Evolutionary conservation across 495 filamentous ascomycete species (phyloP), one percentile per base, ranked within the genome.

Genomic region (Schizothecium vesticola): DNA sequence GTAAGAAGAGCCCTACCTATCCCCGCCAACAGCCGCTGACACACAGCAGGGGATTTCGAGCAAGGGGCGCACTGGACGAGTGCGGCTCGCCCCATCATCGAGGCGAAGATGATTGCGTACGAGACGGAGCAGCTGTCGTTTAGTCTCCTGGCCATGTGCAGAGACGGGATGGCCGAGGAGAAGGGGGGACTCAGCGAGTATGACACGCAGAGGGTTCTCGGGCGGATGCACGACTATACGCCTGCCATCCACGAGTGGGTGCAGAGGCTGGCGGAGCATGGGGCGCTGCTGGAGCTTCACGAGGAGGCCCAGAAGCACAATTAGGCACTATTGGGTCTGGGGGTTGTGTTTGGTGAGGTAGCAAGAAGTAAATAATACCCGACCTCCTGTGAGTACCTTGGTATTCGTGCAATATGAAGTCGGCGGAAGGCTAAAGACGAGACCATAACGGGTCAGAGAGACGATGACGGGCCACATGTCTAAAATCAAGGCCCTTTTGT

Each of bases 131-230:
- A 73, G 10, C 65, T 79, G 0, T 76, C 76, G 0, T 86, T 82
- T 71, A 85, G 75, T 69, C 79, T 86, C 28, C 73, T 85, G 3
- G 80, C 83, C 2, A 67, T 86, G 9, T 82, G 82, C 73, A 71
- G 78, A 11, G 80, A 82, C 16, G 78, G 79, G 0, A 67, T 80
- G 10, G 36, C 67, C 51, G 33, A 66, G 19, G 73, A 80, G 23
- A 74, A 75, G 62, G 59, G 68, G 8, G 60, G 67, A 3, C 66
- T 79, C 21, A 69, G 76, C 13, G 68, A 70, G 1, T 67, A 71
- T 56, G 75, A 79, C 33, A 56, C 67, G 8, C 63, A 43, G 3
- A 77, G 79, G 67, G 60, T 74, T 11, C 69, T 59, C 9, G 78
- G 78, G 2, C 73, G 81, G 3, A 78, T 74, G 64, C 75, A 75